Base-by-base conservation (phyloP, 495 filamentous ascomycete species). In the Venustampulla echinocandica region DNA sequence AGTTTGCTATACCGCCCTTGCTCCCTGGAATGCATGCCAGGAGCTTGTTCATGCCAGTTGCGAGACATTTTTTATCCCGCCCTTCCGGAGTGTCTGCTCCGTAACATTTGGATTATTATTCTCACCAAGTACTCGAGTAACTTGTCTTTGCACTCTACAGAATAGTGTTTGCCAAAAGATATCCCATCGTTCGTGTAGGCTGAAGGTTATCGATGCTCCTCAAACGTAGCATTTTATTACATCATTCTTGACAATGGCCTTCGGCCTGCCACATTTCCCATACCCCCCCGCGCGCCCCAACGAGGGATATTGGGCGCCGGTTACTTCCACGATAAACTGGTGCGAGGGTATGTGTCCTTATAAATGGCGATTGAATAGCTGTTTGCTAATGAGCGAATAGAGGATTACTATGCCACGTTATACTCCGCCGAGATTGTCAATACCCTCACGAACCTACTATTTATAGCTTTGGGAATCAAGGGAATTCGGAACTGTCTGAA, bases 251-350 rank as follows among this genome's bases (percentile, higher is more conserved):
- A 48, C 18, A 11, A 55, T 59, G 57, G 38, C 21, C 4, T 46
- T 51, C 42, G 4, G 23, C 14, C 30, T 56, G 13, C 56, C 56
- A n/a, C 30, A 42, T 22, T 73, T 90, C 50, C 76, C 81, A 18
- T 95, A 94, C 62, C 79, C 84, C 33, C 73, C 71, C 45, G 55
- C 75, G 36, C 69, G 77, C 7, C n/a, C n/a, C n/a, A 65, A 63
- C 47, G 69, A 76, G 42, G 89, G 89, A 22, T 85, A 80, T 61
- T 95, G 89, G 89, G 77, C 72, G 10, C 81, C 87, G 27, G 84
- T 92, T 33, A 95, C 87, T 0, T 90, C 87, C 15, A 95, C 89
- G 0, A 58, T 95, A 47, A 92, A 95, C 55, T 95, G 87, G 81
- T 94, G 89, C 60, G 89, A 94, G 76, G 88, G 49, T 43, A 15